These are phyloP conservation scores for Mucor plumbeus DNA, from an alignment of 371 early-diverging fungal species.

Conservation along the genomic window DNA sequence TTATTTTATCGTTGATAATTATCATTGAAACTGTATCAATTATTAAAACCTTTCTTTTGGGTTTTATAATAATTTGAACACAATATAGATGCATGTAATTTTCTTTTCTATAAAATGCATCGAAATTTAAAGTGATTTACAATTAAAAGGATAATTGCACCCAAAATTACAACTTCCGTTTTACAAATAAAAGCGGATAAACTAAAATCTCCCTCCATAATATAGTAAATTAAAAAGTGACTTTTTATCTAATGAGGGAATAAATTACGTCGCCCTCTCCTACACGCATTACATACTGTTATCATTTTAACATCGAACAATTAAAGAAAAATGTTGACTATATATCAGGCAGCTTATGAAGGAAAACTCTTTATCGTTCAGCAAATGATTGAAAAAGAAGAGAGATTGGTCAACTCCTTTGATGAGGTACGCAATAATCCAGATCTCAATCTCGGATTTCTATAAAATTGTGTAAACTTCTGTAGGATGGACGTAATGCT, in stretches of 20 bases:
- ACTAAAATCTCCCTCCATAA: too few relatives aligned
- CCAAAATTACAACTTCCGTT: too few relatives aligned
- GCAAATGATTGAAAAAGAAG: slow-evolving; percentile 58
- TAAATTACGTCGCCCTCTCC: slow-evolving; percentile 1
- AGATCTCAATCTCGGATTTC: slow-evolving; percentile 13
- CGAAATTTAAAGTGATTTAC: too few relatives aligned
- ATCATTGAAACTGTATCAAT: too few relatives aligned
- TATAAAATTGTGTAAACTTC: background rate
- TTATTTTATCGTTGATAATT: too few relatives aligned
- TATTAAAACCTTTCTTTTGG: too few relatives aligned
- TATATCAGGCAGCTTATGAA: slow-evolving; percentile 60
- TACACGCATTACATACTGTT: background rate
- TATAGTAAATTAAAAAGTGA: background rate
- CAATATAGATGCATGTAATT: too few relatives aligned
- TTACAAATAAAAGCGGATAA: too few relatives aligned
- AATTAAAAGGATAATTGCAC: too few relatives aligned
- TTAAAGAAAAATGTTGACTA: slow-evolving; percentile 27
- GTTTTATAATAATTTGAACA: too few relatives aligned
- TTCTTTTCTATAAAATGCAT: too few relatives aligned
- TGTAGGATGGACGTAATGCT: slow-evolving; percentile 44
- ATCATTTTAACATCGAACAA: background rate
- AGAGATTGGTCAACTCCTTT: slow-evolving; percentile 43
- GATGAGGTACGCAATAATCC: slow-evolving; percentile 51
- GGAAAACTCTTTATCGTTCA: slow-evolving; percentile 59
- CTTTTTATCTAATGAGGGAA: background rate